Base-by-base conservation (phyloP, 805 yeast genomes). In the Dipodascus albidus region DNA sequence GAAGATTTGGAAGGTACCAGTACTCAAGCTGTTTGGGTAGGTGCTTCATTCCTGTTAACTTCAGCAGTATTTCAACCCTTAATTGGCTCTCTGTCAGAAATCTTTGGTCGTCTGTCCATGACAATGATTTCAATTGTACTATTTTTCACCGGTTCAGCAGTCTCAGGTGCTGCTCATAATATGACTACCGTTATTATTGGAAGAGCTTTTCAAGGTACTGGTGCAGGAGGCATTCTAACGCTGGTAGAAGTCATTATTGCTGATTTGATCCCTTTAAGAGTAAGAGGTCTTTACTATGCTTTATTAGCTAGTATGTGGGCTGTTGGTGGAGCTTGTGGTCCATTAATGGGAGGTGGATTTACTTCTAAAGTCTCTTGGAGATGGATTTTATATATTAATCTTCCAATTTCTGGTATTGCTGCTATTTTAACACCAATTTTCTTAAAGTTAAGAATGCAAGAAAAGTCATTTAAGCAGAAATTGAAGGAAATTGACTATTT, bases 341-440 rank as follows among this genome's bases (percentile, higher is more conserved):
- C 89, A 0, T 68, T 81, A 42, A 62, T 83, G 22, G 88, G 87
- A 14, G 88, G 88, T 27, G 82, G 80, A 0, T 76, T 84, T 54
- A 74, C 85, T 1, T 67, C 78, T 1, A 68, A 75, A 51, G 79
- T 74, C 2, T 68, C 78, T n/a, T 84, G 89, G 89, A 71, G 89
- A 60, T 83, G 89, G 87, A 80, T 87, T 60, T 85, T 83, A 63
- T 85, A 79, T 66, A 72, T 85, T 57, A 84, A 83, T 64, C 64
- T 85, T 38, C 87, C 88, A 2, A 65, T 82, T 35, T 85, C 86
- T 17, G 87, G 83, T 1, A 52, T 71, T 0, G 76, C 80, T 0
- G 61, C 73, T 19, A 61, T 63, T 0, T 57, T 72, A 4, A 62
- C 79, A 17, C 50, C 72, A 2, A 54, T 73, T 2, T 69, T 73